Evolutionary conservation across 192 early-diverging fungal species (phyloP).

Genomic region (Linnemannia zychae): DNA sequence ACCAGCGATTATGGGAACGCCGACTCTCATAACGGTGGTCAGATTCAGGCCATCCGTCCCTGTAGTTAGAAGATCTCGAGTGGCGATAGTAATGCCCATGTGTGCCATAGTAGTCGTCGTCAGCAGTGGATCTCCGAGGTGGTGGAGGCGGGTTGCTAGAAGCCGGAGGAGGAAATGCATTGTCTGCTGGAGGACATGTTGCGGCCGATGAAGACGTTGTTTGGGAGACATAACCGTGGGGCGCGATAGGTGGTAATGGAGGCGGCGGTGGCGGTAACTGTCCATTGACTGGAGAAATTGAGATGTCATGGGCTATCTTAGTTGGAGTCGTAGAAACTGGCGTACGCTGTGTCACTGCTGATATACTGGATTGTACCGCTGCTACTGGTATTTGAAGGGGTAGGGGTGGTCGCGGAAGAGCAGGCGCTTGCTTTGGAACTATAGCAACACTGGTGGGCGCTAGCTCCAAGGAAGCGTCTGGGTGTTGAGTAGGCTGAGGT

Average conservation of each 20-base stretch:
- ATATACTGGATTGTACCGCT: background rate
- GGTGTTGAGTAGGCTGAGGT: background rate
- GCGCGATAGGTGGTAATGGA: slow-evolving; percentile 21
- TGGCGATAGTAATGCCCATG: slow-evolving; percentile 51
- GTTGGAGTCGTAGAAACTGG: background rate
- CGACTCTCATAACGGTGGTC: slow-evolving; percentile 36
- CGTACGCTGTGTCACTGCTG: background rate
- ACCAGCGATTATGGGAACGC: slow-evolving; percentile 23
- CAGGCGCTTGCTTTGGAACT: background rate
- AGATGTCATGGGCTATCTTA: background rate
- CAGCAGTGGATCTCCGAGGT: slow-evolving; percentile 23
- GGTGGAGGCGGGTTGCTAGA: slow-evolving; percentile 28
- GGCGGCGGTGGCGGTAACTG: slow-evolving; percentile 44
- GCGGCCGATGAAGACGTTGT: background rate
- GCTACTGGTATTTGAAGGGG: slow-evolving; percentile 11
- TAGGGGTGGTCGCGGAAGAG: slow-evolving; percentile 27
- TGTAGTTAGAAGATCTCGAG: slow-evolving; percentile 29
- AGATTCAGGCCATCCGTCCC: slow-evolving; percentile 25
- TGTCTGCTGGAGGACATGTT: slow-evolving; percentile 10
- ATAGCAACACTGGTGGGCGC: background rate
- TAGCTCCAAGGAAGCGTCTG: background rate
- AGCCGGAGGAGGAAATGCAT: slow-evolving; percentile 10
- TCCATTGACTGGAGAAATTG: slow-evolving; percentile 20
- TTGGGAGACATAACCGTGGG: slow-evolving; percentile 18
- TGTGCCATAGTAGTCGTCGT: slow-evolving; percentile 50